phyloP scores from a whole-genome alignment of 73 alveolate species.

The Paramecium octaurelia region DNA sequence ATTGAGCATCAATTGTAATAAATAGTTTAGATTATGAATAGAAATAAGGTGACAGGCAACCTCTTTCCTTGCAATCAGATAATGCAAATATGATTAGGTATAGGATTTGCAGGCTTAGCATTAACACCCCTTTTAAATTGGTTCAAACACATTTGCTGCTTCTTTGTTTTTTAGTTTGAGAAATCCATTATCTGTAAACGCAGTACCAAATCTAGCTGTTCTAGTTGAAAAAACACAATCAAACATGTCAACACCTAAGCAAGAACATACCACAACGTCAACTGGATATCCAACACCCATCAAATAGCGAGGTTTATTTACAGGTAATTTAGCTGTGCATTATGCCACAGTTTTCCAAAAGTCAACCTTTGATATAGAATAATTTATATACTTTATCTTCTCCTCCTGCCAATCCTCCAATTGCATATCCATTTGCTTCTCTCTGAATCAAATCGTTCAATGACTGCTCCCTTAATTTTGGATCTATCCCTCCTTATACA shows the following conservation, averaged over 20 bases:
- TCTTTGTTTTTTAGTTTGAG: conserved; percentile 78
- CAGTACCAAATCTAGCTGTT: conserved; percentile 99
- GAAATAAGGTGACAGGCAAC: conserved; percentile 89
- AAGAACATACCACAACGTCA: conserved; percentile 95
- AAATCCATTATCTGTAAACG: conserved; percentile 92
- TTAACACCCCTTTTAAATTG: conserved; percentile 89
- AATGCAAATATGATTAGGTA: conserved; percentile 86
- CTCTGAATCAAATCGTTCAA: conserved; percentile 91
- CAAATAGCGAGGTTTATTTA: conserved; percentile 97
- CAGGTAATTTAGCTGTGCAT: conserved; percentile 95
- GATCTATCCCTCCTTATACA: conserved; percentile 79
- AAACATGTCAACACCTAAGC: conserved; percentile 99
- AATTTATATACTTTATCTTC: conserved; percentile 86
- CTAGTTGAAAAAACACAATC: conserved; percentile 99
- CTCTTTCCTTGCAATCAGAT: conserved; percentile 79
- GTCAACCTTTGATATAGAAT: conserved; percentile 1
- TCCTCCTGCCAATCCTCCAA: conserved; percentile 99
- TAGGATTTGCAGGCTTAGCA: conserved; percentile 94
- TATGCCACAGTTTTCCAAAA: conserved; percentile 95
- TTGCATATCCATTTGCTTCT: conserved; percentile 99
- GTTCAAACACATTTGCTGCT: conserved; percentile 82
- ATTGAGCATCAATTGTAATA: conserved; percentile 74
- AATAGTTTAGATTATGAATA: conserved; percentile 88
- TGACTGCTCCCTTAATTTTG: conserved; percentile 59
- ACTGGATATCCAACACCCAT: conserved; percentile 99